A percentile compares a stretch with the other conserved stretches of the same genome.
phyloP scores from a whole-genome alignment of 768 basidiomycete species.

The Agaricus blazei region DNA sequence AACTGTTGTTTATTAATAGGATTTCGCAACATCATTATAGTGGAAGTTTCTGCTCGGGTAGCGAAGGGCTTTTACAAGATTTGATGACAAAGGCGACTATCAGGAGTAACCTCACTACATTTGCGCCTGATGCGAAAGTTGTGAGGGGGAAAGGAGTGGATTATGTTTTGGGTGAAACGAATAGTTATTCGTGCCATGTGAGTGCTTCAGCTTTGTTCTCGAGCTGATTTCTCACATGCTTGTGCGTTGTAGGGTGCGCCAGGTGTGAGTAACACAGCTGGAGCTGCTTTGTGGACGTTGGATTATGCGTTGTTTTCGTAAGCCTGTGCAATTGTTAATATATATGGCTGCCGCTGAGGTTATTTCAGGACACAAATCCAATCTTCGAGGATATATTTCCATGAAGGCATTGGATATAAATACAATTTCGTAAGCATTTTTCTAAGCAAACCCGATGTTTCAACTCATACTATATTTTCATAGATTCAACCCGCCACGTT shows the following conservation, averaged over 20 bases:
- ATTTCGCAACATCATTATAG: constrained; percentile 56
- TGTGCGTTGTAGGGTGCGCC: constrained; percentile 31
- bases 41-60: constrained; percentile 59
- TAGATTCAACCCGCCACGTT: constrained; percentile 63
- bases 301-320: constrained; percentile 61
- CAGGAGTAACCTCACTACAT: constrained; percentile 50
- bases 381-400: constrained; percentile 53
- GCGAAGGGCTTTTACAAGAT: constrained; percentile 47
- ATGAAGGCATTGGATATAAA: constrained; percentile 67
- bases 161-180: constrained; percentile 63
- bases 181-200: constrained; percentile 45
- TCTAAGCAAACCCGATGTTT: not conserved
- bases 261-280: constrained; percentile 65
- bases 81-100: constrained; percentile 60
- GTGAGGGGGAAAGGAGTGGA: constrained; percentile 38
- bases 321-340: constrained; percentile 8
- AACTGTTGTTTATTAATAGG: constrained; percentile 21
- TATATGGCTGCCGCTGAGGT: not conserved
- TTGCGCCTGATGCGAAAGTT: constrained; percentile 48
- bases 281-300: constrained; percentile 62
- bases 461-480: not conserved
- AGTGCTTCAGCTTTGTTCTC: constrained; percentile 10
- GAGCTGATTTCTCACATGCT: not conserved
- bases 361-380: constrained; percentile 39
- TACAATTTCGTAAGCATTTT: constrained; percentile 48